Evolutionary conservation across 2,329 filamentous ascomycete species (phyloP), one percentile per base, ranked within the genome.

Genomic region (Aspergillus niger): DNA sequence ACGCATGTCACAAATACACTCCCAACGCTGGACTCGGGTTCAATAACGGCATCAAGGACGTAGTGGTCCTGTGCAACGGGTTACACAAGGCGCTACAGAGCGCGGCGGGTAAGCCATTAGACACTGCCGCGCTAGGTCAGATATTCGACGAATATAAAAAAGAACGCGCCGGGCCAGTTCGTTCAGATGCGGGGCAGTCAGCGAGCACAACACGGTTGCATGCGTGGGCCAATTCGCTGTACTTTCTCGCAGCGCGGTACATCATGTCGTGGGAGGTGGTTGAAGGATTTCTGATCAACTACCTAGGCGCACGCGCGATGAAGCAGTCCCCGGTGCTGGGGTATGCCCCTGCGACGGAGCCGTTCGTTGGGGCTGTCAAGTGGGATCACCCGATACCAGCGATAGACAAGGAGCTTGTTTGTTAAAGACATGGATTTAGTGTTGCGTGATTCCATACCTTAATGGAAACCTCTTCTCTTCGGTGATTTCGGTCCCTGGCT

Each of bases 1-100:
- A 80, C 43, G 65, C 77, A 0, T 70, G 69, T 1, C 77, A 79
- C 58, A 79, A 79, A 43, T 73, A 74, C 54, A 78, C 76, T 0
- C 75, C 77, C 0, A 77, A 73, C 51, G 67, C 73, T 0, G 76
- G 74, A 0, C 66, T 69, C 10, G 48, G 48, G 0, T 72, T 72
- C 39, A 78, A 79, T 63, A 72, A 72, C 20, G 77, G 72, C 0
- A 65, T 79, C 1, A 69, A 74, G 36, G 75, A 77, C 54, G 55
- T 67, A 3, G 62, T 66, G 30, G 56, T 58, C 6, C 55, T 66
- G 3, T 62, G 61, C 39, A 67, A 69, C 22, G 41, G 52, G 28
- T 58, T 69, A 36, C 39, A 48, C 30, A 43, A 48, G 38, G 22
- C 39, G 22, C 8, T 61, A 24, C 13, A 20, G 20, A 43, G 1